Evolutionary conservation across 164 flowering plant genomes (phyloP), one percentile per base, ranked within the genome.

Genomic region (Pachysandra terminalis): DNA sequence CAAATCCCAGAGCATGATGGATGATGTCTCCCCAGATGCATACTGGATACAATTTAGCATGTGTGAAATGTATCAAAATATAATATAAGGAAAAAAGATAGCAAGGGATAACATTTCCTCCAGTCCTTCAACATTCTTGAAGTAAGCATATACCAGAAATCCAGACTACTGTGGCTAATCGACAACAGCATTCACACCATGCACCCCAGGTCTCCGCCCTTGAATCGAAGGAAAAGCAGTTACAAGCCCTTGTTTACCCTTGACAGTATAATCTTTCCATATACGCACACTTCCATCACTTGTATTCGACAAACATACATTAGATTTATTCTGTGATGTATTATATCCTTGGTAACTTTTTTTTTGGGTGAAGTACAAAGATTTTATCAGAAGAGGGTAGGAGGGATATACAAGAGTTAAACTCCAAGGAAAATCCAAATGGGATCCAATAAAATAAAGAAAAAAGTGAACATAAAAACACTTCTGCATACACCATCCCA

Each of bases 111-210:
- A 14, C 40, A 61, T 26, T 49, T 7, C n/a, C n/a, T 28, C 35
- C 22, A 23, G 15, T 12, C 16, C 48, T 32, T 45, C 55, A 27
- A 61, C 27, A 59, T 14, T 53, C 53, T 32, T 21, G 14, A 52
- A 63, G 32, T 26, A 45, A 56, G 12, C 41, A 68, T 52, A 25
- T 85, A 91, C 98, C 95, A 95, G 78, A 79, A 84, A 89, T 75
- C 99, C 99, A 59, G 96, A 92, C 61, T 87, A 96, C 66, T 95
- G 99, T 76, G 92, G 99, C 98, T 97, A 95, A 75, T 95, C 99
- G 60, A 95, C 98, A 53, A 95, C 91, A 72, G 96, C 93, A 66
- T 90, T 89, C 75, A 90, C 72, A 70, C 87, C 73, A 9, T 92
- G 84, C 12, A 77, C 88, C 66, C 89, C 86, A 73, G 95, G 94